Conservation (phyloP, 768 basidiomycete species). For the Mrakia blollopis region DNA sequence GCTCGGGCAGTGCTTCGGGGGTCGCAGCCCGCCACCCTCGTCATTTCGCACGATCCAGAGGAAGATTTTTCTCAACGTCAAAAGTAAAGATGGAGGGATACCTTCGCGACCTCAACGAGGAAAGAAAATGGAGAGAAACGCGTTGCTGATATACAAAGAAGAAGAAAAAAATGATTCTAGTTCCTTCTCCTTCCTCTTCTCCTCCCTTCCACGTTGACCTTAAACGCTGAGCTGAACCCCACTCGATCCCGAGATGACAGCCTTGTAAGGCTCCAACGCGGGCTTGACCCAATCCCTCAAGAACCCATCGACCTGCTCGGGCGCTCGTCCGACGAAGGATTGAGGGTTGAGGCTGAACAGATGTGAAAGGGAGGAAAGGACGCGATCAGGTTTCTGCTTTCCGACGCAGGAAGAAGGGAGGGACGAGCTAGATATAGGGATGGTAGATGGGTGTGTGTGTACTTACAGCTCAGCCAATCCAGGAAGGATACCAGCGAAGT, state of each 20-base stretch:
- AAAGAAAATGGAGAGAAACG: too few relatives aligned
- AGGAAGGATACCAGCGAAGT: constrained; percentile 80
- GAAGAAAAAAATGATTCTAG: too few relatives aligned
- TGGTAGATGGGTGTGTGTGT: not conserved
- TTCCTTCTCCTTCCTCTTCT: too few relatives aligned
- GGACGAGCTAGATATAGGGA: not conserved
- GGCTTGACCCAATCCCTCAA: constrained; percentile 80
- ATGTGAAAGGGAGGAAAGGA: not conserved
- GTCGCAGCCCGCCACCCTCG: too few relatives aligned
- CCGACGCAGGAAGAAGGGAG: not conserved
- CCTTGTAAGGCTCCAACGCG: constrained; percentile 54
- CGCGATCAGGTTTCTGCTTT: not conserved
- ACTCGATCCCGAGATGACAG: constrained; percentile 44
- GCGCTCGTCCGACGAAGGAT: constrained; percentile 89
- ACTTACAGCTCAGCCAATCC: constrained; percentile 61
- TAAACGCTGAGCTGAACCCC: constrained; percentile 47
- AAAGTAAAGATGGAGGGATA: too few relatives aligned
- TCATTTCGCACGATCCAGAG: too few relatives aligned
- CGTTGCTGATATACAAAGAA: too few relatives aligned
- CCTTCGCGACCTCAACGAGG: too few relatives aligned
- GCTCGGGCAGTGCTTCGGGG: not conserved
- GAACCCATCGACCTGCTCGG: constrained; percentile 89
- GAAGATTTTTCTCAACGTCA: too few relatives aligned
- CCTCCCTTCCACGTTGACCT: too few relatives aligned
- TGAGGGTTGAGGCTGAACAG: constrained; percentile 59